Evolutionary conservation across 2,329 filamentous ascomycete species (phyloP), one percentile per base, ranked within the genome.

Genomic region (Parafenestella ontariensis): DNA sequence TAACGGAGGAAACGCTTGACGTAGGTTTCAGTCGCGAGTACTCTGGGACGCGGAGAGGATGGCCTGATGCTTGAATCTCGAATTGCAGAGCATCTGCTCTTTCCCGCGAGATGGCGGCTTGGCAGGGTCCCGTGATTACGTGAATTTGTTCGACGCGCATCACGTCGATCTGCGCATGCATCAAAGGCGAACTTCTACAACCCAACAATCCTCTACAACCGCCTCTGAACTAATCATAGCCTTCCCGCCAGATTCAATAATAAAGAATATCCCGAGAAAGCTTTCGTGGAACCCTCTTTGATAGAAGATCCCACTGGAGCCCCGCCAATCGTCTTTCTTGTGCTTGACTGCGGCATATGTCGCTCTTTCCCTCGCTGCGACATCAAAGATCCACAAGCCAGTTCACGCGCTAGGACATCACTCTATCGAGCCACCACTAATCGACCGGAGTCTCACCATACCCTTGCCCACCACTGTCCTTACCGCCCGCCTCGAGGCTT

Each of bases 121-220:
- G 55, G 65, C 59, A 50, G 21, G 24, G 56, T 65, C 65, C 58
- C 65, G 64, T 56, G 65, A 68, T 40, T 57, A 55, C 64, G 65
- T 55, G 57, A 55, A 44, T 56, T 56, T 37, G 49, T 37, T 11
- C 33, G 50, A 57, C 65, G 65, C 63, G 58, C 58, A 45, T 52
- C 37, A 44, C 31, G 55, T 45, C 46, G 47, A 49, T 51, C 46
- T 29, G 52, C 23, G 24, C 47, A 55, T 20, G 40, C 37, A 40
- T 24, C 37, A 24, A 34, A 40, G 37, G 21, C 37, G 10, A 21
- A 2, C 37, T 40, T 23, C 10, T 10, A 6, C 20, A 11, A 11
- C 20, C 24, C 21, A 15, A 20, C 24, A 7, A 23, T 24, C 7
- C 20, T 15, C 10, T 40, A 39, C n/a, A 18, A 39, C 36, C 18